Conservation (phyloP, 2,329 filamentous ascomycete genomes). For the Onygena corvina region DNA sequence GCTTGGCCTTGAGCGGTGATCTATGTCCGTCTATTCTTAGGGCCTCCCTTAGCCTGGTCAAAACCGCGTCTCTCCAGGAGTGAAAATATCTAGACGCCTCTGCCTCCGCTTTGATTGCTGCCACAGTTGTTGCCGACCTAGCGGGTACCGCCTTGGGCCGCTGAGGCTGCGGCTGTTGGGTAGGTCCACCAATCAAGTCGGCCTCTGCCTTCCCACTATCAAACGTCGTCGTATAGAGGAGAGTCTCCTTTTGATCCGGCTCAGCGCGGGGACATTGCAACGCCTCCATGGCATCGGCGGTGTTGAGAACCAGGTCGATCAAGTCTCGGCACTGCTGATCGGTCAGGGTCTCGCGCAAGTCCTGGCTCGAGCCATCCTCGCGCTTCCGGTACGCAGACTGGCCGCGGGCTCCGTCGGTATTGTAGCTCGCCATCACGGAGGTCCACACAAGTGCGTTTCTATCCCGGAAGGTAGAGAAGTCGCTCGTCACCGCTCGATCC, state of each 20-base stretch:
- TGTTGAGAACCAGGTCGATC: conserved; percentile 6
- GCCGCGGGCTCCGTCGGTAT: neutral
- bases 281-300: conserved; percentile 11
- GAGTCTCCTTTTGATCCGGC: neutral
- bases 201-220: neutral
- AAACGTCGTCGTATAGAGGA: neutral
- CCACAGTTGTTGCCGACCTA: conserved; percentile 15
- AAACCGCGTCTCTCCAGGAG: conserved; percentile 63
- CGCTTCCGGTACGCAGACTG: neutral
- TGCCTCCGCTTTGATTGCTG: conserved; percentile 44
- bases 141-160: neutral
- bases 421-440: neutral
- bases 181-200: neutral
- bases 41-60: conserved; percentile 59
- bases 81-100: conserved; percentile 60
- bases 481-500: too few species aligned
- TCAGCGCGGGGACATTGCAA: conserved; percentile 10
- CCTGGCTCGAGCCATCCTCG: conserved; percentile 14
- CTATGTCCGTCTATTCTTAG: conserved; percentile 34
- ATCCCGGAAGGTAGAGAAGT: neutral
- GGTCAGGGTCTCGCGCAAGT: conserved; percentile 17
- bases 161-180: neutral
- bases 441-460: too few species aligned
- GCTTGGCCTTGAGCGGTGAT: neutral
- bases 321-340: conserved; percentile 9